A percentile compares a stretch with the other conserved stretches of the same genome.
These are phyloP conservation scores for Pseudogymnoascus sp. DNA, from an alignment of 2,329 filamentous ascomycete genomes.

Conservation along the genomic window DNA sequence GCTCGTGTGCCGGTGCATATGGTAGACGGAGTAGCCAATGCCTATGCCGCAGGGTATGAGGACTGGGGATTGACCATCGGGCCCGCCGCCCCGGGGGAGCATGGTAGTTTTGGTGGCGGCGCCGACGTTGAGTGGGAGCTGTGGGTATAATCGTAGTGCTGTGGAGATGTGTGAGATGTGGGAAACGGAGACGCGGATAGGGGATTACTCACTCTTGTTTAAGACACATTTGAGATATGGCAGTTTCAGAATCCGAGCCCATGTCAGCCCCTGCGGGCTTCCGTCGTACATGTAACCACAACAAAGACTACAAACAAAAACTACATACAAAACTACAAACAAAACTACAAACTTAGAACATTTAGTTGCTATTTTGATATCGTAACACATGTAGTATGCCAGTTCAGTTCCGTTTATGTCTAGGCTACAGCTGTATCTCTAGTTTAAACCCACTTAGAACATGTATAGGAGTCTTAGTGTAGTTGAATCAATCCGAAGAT, in stretches of 20 bases:
- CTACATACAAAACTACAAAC: no score
- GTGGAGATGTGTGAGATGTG: not conserved
- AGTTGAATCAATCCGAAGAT: no score
- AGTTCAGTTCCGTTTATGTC: no score
- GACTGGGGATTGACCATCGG: conserved; percentile 19
- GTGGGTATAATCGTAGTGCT: conserved; percentile 21
- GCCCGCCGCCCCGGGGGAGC: conserved; percentile 23
- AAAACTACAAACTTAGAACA: no score
- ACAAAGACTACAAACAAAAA: no score
- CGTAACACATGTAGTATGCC: no score
- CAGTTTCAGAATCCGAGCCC: not conserved
- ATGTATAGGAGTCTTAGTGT: no score
- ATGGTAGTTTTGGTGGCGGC: conserved; percentile 16
- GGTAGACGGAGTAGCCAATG: conserved; percentile 18
- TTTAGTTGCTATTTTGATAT: no score
- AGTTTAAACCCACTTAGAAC: no score
- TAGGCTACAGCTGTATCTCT: no score
- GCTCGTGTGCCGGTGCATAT: conserved; percentile 21
- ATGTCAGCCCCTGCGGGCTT: not conserved
- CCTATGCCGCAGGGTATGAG: conserved; percentile 17
- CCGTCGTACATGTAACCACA: not conserved
- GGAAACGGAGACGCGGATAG: not conserved
- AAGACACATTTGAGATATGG: conserved; percentile 10
- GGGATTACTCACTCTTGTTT: conserved; percentile 12
- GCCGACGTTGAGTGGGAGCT: conserved; percentile 20